These are phyloP conservation scores for Malus hybrid DNA, from an alignment of 331 rosid species.

Conservation along the genomic window DNA sequence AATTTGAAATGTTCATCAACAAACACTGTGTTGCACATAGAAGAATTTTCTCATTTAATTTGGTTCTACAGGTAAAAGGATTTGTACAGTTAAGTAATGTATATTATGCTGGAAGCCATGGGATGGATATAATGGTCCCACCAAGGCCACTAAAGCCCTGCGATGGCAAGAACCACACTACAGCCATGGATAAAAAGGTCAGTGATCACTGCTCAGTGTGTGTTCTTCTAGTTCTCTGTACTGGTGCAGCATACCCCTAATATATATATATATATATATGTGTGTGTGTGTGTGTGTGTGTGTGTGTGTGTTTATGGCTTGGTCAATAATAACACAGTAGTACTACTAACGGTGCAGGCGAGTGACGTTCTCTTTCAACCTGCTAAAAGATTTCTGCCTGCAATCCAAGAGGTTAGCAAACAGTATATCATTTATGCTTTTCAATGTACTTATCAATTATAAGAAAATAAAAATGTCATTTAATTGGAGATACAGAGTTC, in stretches of 20 bases:
- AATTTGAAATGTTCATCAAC: neutral
- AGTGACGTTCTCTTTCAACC: constrained; percentile 77
- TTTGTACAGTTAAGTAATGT: constrained; percentile 68
- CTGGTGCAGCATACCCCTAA: neutral
- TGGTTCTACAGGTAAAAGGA: constrained; percentile 50
- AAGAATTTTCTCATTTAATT: neutral
- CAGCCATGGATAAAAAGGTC: constrained; percentile 29
- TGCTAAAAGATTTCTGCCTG: constrained; percentile 71
- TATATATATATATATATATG: neutral
- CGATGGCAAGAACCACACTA: constrained; percentile 18
- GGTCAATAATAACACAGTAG: neutral
- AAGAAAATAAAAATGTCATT: neutral
- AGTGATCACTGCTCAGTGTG: neutral
- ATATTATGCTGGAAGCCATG: constrained; percentile 97
- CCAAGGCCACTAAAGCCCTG: constrained; percentile 27
- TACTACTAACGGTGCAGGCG: constrained; percentile 25
- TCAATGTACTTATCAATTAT: too few species aligned
- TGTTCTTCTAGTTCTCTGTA: neutral
- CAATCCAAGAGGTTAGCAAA: constrained; percentile 53
- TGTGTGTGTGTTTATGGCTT: neutral
- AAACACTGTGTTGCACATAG: neutral
- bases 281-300: too few species aligned
- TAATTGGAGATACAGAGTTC: neutral
- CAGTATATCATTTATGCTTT: neutral
- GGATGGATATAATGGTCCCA: constrained; percentile 92